Base-by-base conservation (phyloP, 352 stramenopile genomes). In the Pythium vanterpoolii region DNA sequence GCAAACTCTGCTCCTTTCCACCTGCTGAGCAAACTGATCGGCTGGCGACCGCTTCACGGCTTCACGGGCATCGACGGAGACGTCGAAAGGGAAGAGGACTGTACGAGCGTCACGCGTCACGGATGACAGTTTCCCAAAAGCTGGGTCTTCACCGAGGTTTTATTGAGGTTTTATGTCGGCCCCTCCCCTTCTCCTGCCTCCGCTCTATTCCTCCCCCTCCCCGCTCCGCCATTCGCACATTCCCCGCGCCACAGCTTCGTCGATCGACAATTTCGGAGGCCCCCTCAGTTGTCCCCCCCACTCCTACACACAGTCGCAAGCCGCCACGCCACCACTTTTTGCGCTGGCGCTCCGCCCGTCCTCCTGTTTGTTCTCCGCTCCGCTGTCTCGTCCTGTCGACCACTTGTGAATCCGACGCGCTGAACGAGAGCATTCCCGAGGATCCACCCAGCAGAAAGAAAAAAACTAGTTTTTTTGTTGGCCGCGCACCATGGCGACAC, bases 101-200 rank as follows among this genome's bases (percentile, higher is more conserved):
- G 79, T 89, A 48, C 70, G 77, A 86, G 68, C 66, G 77, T 89
- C 79, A 90, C 80, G 76, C 77, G 60, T 88, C 80, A 90, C 74
- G 76, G 63, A 72, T 46, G 42, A 71, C 65, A 64, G 62, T 77
- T 69, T 64, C 56, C 23, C 43, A 45, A 59, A 48, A 56, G 42
- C 31, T 27, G 33, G 27, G 44, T 56, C 44, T 34, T 51, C 3
- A 14, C 18, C 23, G 62, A 69, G 62, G 62, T 72, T 65, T 69
- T 66, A 48, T 10, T 54, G 53, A 74, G 63, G 68, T 72, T 76
- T 70, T 69, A 56, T 52, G 23, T 40, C 14, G 54, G 68, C 62
- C 64, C 49, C 53, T 60, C 47, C 44, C 53, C 54, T 60, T 57
- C 44, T 49, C n/a, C 40, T 54, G 36, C 54, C 61, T 62, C 61